Percentiles rank a stretch among this genome's conserved stretches.
Conservation (phyloP, 805 yeast genomes). For the Candida vaughaniae region DNA sequence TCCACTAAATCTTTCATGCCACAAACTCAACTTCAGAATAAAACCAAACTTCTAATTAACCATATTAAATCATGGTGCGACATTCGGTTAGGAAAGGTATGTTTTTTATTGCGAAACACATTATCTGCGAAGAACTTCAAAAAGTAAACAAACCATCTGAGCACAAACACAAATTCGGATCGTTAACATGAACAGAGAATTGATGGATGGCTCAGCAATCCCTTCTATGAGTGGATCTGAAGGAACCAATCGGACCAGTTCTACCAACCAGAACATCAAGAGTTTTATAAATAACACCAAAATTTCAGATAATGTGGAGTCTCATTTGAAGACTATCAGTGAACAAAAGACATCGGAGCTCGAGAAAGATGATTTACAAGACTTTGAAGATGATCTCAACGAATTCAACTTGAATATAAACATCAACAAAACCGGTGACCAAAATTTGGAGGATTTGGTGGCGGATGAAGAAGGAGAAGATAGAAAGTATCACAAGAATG, state of each 20-base stretch:
- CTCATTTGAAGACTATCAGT: constrained; percentile 7
- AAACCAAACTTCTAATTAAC: no score
- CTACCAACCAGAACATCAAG: constrained; percentile 16
- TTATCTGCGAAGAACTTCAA: no score
- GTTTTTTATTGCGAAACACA: no score
- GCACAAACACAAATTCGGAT: no score
- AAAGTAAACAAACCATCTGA: constrained; percentile 5
- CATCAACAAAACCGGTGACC: constrained; percentile 4
- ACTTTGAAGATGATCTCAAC: constrained; percentile 5
- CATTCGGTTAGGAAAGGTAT: no score
- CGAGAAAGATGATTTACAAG: neutral
- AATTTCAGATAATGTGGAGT: constrained; percentile 16
- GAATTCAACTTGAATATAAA: constrained; percentile 11
- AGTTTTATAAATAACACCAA: constrained; percentile 30
- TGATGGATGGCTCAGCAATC: no score
- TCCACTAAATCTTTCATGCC: no score
- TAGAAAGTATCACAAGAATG: constrained; percentile 26
- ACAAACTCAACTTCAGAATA: no score
- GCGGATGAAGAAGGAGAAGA: constrained; percentile 4
- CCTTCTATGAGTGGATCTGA: no score
- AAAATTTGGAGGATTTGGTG: no score
- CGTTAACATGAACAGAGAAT: no score
- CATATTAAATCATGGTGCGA: no score
- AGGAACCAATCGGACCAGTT: neutral
- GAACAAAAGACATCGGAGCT: constrained; percentile 5